phyloP scores from a whole-genome alignment of 2,329 filamentous ascomycete genomes.

The Sclerotinia sclerotiorum region DNA sequence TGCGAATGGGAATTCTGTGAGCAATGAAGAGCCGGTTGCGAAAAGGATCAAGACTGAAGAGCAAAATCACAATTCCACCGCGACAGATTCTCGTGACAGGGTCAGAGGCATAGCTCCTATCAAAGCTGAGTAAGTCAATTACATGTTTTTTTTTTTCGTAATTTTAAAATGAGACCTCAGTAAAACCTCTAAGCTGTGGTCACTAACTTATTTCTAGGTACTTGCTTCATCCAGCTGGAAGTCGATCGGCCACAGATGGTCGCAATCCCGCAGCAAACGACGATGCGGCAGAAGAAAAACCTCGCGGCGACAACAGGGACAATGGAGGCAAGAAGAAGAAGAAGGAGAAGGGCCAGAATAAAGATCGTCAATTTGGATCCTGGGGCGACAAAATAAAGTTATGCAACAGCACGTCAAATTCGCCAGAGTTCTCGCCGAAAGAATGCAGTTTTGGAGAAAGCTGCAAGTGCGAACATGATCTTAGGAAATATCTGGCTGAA shows the following conservation, averaged over 20 bases:
- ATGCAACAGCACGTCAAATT: slow-evolving; percentile 70
- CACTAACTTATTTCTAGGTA: slow-evolving; percentile 33
- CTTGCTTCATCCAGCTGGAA: slow-evolving; percentile 32
- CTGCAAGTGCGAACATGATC: slow-evolving; percentile 80
- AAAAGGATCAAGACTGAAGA: slow-evolving; percentile 37
- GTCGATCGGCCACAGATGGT: slow-evolving; percentile 42
- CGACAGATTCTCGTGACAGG: slow-evolving; percentile 37
- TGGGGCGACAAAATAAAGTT: slow-evolving; percentile 76
- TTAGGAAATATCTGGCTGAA: slow-evolving; percentile 80
- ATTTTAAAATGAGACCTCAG: not conserved
- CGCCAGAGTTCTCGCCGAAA: slow-evolving; percentile 74
- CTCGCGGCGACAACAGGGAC: slow-evolving; percentile 44
- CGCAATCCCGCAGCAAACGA: slow-evolving; percentile 37
- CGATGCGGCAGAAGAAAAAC: slow-evolving; percentile 55
- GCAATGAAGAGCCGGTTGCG: slow-evolving; percentile 31
- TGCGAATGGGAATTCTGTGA: slow-evolving; percentile 26
- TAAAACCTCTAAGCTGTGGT: not conserved
- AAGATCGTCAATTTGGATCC: slow-evolving; percentile 74
- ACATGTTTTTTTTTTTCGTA: not conserved
- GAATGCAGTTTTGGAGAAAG: slow-evolving; percentile 75
- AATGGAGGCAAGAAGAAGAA: slow-evolving; percentile 51
- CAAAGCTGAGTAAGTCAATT: slow-evolving; percentile 38
- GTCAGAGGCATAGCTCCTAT: slow-evolving; percentile 39
- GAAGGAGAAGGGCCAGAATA: slow-evolving; percentile 76
- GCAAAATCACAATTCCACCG: slow-evolving; percentile 36